Conservation (phyloP, 2,329 filamentous ascomycete genomes). For the Stagonosporopsis cucurbitacearum region DNA sequence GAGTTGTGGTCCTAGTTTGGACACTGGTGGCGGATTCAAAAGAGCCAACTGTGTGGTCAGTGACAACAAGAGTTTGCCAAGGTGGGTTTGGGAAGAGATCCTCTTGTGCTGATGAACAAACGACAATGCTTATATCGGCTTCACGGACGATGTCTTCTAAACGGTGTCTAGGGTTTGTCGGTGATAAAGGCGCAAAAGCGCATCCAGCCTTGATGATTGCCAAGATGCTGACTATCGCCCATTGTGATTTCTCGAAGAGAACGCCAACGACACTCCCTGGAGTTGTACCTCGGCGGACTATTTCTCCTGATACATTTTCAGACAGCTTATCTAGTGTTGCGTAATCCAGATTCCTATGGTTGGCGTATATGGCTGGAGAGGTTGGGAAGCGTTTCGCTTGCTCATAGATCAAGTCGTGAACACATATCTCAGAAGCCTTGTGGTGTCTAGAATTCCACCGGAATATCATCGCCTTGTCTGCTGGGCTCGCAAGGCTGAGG, state of each 20-base stretch:
- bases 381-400: background rate
- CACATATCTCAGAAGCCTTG: constrained; percentile 1
- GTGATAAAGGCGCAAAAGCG: constrained; percentile 31
- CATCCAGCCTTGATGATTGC: constrained; percentile 39
- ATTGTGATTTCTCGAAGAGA: constrained; percentile 41
- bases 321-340: background rate
- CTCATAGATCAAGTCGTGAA: constrained; percentile 2
- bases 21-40: constrained; percentile 7
- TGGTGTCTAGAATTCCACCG: background rate
- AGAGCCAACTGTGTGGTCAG: constrained; percentile 16
- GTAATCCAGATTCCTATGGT: background rate
- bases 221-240: constrained; percentile 42
- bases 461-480: too few relatives aligned
- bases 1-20: constrained; percentile 2
- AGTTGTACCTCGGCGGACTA: background rate
- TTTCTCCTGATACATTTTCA: background rate
- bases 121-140: constrained; percentile 21
- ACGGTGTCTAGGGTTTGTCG: constrained; percentile 26
- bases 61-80: constrained; percentile 21
- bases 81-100: constrained; percentile 9
- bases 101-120: constrained; percentile 25
- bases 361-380: background rate
- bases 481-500: too few relatives aligned
- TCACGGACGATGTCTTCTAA: constrained; percentile 28
- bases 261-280: constrained; percentile 18